A percentile compares a stretch with the other conserved stretches of the same genome.
Conservation (phyloP, 2,329 filamentous ascomycete species). For the Xylariales sp. region DNA sequence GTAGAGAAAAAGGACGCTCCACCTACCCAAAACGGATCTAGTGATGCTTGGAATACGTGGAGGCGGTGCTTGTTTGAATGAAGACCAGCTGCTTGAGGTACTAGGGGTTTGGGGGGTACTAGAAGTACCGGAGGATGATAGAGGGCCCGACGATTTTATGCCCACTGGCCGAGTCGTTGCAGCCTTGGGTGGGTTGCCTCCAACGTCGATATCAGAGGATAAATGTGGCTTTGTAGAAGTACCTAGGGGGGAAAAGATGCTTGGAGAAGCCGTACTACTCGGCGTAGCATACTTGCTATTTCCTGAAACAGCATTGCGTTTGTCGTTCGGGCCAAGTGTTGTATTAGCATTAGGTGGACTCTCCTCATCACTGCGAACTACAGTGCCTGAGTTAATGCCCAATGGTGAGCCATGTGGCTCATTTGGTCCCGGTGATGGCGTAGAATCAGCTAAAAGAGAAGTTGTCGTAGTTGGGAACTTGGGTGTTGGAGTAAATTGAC, state of each 20-base stretch:
- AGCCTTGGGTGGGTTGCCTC: background rate
- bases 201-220: background rate
- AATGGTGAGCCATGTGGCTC: constrained; percentile 2
- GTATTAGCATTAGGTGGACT: background rate
- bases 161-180: background rate
- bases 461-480: background rate
- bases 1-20: background rate
- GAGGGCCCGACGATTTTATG: background rate
- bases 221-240: constrained; percentile 25
- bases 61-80: constrained; percentile 5
- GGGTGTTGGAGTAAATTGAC: constrained; percentile 8
- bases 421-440: background rate
- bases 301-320: background rate
- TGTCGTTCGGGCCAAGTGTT: background rate
- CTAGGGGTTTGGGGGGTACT: constrained; percentile 3
- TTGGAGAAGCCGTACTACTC: background rate
- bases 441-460: background rate
- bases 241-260: constrained; percentile 19
- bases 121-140: constrained; percentile 15
- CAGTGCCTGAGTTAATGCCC: background rate
- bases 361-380: background rate
- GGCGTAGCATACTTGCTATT: background rate
- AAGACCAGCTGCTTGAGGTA: background rate
- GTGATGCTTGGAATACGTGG: background rate
- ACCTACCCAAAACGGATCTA: constrained; percentile 26